Percentiles rank a stretch among this genome's conserved stretches.
Conservation (phyloP, 371 early-diverging fungal species). For the Mortierella sp. region DNA sequence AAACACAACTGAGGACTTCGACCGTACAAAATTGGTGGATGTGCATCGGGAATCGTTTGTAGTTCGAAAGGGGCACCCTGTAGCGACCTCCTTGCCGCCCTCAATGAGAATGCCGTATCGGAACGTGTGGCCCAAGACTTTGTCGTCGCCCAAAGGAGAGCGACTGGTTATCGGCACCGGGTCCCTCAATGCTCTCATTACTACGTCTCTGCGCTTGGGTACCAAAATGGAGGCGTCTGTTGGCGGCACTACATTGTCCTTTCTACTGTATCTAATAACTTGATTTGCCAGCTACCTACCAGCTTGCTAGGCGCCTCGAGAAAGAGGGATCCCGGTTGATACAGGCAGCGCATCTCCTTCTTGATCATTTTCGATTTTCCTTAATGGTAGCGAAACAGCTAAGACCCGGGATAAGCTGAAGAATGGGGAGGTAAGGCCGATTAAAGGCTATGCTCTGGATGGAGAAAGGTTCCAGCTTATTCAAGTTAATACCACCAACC, state of each 20-base stretch:
- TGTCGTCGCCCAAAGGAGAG: conserved; percentile 20
- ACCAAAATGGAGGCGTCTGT: conserved; percentile 14
- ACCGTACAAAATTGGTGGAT: conserved; percentile 19
- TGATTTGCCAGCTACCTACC: too few species aligned
- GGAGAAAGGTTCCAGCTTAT: too few species aligned
- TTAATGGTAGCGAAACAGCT: too few species aligned
- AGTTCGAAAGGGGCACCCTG: conserved; percentile 21
- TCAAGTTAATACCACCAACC: too few species aligned
- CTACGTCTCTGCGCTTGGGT: conserved; percentile 26
- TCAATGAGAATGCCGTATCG: conserved; percentile 16
- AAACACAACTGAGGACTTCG: conserved; percentile 22
- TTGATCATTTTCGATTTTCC: too few species aligned
- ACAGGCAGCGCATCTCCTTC: too few species aligned
- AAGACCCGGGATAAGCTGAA: too few species aligned
- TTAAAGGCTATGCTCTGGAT: too few species aligned
- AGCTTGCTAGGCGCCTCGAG: too few species aligned
- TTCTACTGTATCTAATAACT: too few species aligned
- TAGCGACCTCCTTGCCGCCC: conserved; percentile 20
- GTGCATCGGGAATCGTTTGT: conserved; percentile 23
- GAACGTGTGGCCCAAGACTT: conserved; percentile 20
- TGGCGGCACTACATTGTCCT: conserved; percentile 13
- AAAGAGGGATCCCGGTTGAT: too few species aligned
- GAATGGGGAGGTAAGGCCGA: too few species aligned
- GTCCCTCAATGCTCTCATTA: conserved; percentile 21
- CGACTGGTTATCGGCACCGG: conserved; percentile 21